Base-by-base conservation (phyloP, 2,329 filamentous ascomycete species). In the Fusarium haematococcum region DNA sequence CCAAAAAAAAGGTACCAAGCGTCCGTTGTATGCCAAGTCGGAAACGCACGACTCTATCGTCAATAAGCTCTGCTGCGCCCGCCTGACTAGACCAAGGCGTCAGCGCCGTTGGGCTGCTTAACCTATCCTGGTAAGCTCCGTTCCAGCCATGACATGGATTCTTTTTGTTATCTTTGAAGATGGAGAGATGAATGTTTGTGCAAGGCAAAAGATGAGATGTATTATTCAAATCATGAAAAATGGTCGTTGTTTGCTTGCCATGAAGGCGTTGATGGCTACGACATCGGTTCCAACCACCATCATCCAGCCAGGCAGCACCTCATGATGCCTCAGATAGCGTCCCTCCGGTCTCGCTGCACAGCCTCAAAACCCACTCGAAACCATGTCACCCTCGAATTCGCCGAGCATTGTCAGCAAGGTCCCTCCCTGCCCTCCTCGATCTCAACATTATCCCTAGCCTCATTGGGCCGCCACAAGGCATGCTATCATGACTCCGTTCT, bases 41-140 rank as follows among this genome's bases (percentile, higher is more conserved):
- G 74, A 67, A 58, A 65, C 61, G 69, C 61, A 70, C 54, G 62
- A 76, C 71, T 78, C 37, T 78, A 78, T 78, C 72, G 57, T 45
- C 66, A 70, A 75, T 77, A 78, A 78, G 77, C 77, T 78, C 71
- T 75, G 65, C 76, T 78, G 66, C 74, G 76, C 76, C 76, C 73
- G 68, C 73, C 65, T 67, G 50, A 63, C 63, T 71, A 60, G 57
- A 32, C 63, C 25, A n/a, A 20, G 52, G 33, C 32, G 57, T 39
- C 39, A 54, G 30, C 58, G 43, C n/a, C 63, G 39, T 67, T 69
- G 58, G 33, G 52, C 32, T 35, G 32, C 56, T 23, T 62, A 52
- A 61, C 58, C 35, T 50, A 50, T 56, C 50, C 30, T 48, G 50
- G 37, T 66, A 67, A 67, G 41, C 43, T 56, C 68, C 68, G 37